Conservation (phyloP, 2,329 filamentous ascomycete species). For the Aurifilum marmelostoma region DNA sequence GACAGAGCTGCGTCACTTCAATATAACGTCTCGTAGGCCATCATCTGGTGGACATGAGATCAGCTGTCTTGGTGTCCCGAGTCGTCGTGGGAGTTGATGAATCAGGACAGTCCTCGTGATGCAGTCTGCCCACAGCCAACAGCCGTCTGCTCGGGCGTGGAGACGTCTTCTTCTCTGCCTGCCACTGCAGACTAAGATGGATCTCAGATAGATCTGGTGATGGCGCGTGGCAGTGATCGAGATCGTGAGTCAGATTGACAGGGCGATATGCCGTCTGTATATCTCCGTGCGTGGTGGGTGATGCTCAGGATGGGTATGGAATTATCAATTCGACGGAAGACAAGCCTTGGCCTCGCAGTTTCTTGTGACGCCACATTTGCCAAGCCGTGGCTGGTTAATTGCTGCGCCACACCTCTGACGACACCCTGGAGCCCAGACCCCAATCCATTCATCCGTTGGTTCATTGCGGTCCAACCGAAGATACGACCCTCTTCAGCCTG, state of each 20-base stretch:
- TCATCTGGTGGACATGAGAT: neutral
- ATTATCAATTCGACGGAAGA: neutral
- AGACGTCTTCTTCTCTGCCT: neutral
- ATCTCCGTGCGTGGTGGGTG: neutral
- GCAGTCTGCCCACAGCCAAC: neutral
- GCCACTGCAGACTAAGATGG: no score
- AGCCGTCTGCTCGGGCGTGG: neutral
- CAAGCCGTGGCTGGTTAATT: neutral
- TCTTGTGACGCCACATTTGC: neutral
- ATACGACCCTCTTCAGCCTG: constrained; percentile 1
- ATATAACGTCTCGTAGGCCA: neutral
- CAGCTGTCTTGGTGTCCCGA: neutral
- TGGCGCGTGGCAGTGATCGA: neutral
- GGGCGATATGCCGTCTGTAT: neutral
- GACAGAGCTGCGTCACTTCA: neutral
- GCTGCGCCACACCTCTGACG: constrained; percentile 8
- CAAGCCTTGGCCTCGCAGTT: neutral
- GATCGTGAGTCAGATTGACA: neutral
- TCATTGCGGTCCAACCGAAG: neutral
- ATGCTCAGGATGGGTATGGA: neutral
- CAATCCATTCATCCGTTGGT: neutral
- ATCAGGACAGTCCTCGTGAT: neutral
- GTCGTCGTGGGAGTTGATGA: neutral
- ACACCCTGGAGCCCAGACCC: neutral
- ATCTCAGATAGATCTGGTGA: neutral